A percentile compares a stretch with the other conserved stretches of the same genome.
phyloP scores from a whole-genome alignment of 345 rosid genomes.

The Populus ilicifolia region DNA sequence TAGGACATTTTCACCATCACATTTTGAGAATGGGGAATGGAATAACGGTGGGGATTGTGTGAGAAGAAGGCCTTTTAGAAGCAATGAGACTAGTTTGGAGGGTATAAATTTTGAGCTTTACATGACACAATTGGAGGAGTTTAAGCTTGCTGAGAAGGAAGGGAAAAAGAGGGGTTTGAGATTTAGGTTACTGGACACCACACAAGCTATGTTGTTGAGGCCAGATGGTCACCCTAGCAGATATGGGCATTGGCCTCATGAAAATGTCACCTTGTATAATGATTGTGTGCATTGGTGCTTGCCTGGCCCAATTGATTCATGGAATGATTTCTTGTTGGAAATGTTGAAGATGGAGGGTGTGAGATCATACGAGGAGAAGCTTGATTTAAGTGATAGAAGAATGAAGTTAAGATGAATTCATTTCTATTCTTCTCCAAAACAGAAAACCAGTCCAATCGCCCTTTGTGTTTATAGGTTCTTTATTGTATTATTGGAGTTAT shows the following conservation, averaged over 20 bases:
- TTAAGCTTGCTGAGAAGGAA: slow-evolving; percentile 45
- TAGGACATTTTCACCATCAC: slow-evolving; percentile 71
- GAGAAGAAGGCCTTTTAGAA: slow-evolving; percentile 49
- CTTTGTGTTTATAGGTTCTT: too few species aligned
- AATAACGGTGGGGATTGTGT: slow-evolving; percentile 74
- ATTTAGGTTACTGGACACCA: slow-evolving; percentile 56
- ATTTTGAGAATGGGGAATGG: slow-evolving; percentile 80
- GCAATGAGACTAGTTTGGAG: slow-evolving; percentile 50
- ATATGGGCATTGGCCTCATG: slow-evolving; percentile 61
- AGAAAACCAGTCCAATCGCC: too few species aligned
- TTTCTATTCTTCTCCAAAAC: too few species aligned
- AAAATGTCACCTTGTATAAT: slow-evolving; percentile 65
- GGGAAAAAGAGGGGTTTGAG: slow-evolving; percentile 52
- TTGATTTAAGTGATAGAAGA: slow-evolving; percentile 19
- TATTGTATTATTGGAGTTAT: too few species aligned
- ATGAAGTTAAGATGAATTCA: slow-evolving; percentile 5
- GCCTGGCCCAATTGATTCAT: slow-evolving; percentile 83
- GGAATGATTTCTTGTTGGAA: slow-evolving; percentile 73
- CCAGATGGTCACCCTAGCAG: slow-evolving; percentile 84
- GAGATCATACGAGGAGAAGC: slow-evolving; percentile 27
- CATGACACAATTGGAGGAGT: slow-evolving; percentile 71
- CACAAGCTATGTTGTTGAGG: slow-evolving; percentile 55
- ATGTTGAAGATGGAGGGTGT: slow-evolving; percentile 73
- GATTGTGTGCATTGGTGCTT: slow-evolving; percentile 96
- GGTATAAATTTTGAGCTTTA: slow-evolving; percentile 50